Evolutionary conservation across 192 early-diverging fungal species (phyloP).

Genomic region (Podila verticillata): DNA sequence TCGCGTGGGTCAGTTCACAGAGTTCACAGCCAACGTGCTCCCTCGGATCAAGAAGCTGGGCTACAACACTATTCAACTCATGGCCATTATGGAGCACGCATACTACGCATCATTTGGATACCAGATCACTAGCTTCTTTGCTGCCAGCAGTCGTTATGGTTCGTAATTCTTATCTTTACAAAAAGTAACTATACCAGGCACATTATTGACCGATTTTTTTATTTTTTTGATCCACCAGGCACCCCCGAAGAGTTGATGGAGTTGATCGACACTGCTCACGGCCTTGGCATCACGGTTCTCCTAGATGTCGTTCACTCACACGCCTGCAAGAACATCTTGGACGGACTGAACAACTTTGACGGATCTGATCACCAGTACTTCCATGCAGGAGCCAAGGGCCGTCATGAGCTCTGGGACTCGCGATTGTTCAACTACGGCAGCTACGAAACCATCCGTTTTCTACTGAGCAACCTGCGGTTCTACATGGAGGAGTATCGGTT

Average conservation of each 20-base stretch:
- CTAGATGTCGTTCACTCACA: conserved; percentile 96
- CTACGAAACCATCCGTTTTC: conserved; percentile 90
- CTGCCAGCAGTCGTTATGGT: conserved; percentile 87
- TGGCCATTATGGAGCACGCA: conserved; percentile 98
- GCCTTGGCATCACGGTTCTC: conserved; percentile 84
- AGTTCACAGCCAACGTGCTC: conserved; percentile 86
- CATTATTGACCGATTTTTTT: not conserved
- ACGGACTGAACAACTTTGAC: conserved; percentile 94
- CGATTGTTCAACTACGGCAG: conserved; percentile 94
- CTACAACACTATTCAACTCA: conserved; percentile 83
- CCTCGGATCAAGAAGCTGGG: conserved; percentile 84
- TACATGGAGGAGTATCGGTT: conserved; percentile 91
- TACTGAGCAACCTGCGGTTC: conserved; percentile 93
- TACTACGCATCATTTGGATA: conserved; percentile 98
- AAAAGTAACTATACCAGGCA: not conserved
- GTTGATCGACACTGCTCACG: conserved; percentile 91
- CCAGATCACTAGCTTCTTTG: conserved; percentile 96
- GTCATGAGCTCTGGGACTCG: conserved; percentile 92
- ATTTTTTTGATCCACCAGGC: conserved; percentile 11
- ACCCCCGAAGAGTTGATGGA: conserved; percentile 92
- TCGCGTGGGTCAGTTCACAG: conserved; percentile 81
- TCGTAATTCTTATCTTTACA: not conserved
- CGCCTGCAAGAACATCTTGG: conserved; percentile 90
- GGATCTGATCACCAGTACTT: conserved; percentile 96
- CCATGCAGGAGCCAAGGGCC: conserved; percentile 83